Evolutionary conservation across 73 alveolate species (phyloP).

Genomic region (Blepharisma stoltei): DNA sequence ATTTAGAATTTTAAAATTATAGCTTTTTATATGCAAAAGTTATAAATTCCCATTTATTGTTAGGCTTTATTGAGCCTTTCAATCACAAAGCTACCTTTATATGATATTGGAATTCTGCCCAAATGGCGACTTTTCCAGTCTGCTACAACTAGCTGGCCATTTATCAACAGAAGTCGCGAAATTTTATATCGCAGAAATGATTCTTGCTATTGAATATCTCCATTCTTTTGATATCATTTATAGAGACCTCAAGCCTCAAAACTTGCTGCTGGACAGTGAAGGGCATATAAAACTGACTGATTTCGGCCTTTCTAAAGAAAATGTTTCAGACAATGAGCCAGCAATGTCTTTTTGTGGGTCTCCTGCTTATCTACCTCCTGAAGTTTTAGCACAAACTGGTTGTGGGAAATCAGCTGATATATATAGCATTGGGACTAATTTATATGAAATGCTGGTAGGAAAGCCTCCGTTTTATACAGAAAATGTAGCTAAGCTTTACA

Average conservation of each 20-base stretch:
- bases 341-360: constrained; percentile 95
- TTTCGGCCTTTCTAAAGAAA: constrained; percentile 86
- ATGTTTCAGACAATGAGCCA: constrained; percentile 50
- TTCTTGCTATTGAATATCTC: constrained; percentile 55
- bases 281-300: constrained; percentile 83
- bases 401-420: constrained; percentile 93
- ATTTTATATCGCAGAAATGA: constrained; percentile 51
- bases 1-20: background rate
- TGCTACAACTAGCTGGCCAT: constrained; percentile 37
- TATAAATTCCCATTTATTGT: constrained; percentile 57
- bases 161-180: constrained; percentile 33
- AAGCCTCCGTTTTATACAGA: constrained; percentile 82
- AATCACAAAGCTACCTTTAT: constrained; percentile 43
- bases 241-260: constrained; percentile 95
- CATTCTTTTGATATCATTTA: constrained; percentile 52
- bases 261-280: constrained; percentile 73
- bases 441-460: constrained; percentile 96
- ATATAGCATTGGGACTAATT: constrained; percentile 86
- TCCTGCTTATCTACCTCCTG: constrained; percentile 97
- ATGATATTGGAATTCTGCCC: constrained; percentile 65
- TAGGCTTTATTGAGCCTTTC: constrained; percentile 36
- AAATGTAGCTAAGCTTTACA: constrained; percentile 5
- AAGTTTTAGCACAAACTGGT: constrained; percentile 80
- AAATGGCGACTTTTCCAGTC: constrained; percentile 55
- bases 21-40: constrained; percentile 29